Percentiles rank a stretch among this genome's conserved stretches.
These are phyloP conservation scores for Trifolium pratense DNA, from an alignment of 306 rosid species.

Conservation along the genomic window DNA sequence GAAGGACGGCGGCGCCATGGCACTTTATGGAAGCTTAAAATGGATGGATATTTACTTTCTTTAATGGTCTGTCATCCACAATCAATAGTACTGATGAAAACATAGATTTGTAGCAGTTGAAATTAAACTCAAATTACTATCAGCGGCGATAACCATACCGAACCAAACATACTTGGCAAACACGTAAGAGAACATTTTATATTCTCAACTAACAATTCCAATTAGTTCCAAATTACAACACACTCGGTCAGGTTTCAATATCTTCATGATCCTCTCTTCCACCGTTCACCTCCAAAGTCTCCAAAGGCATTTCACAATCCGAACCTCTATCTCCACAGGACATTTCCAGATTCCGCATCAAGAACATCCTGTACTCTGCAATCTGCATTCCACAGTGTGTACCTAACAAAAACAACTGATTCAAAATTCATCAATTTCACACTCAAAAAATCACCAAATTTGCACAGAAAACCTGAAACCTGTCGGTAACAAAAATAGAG, in stretches of 20 bases:
- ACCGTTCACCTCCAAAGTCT: slow-evolving; percentile 45
- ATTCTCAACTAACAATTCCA: no score
- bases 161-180: not conserved
- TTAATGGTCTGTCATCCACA: not conserved
- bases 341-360: slow-evolving; percentile 80
- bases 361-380: slow-evolving; percentile 80
- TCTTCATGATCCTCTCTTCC: slow-evolving; percentile 36
- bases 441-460: not conserved
- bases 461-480: slow-evolving; percentile 13
- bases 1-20: not conserved
- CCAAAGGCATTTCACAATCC: slow-evolving; percentile 31
- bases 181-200: no score
- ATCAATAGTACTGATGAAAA: not conserved
- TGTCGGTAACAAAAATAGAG: not conserved
- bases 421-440: not conserved
- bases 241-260: no score
- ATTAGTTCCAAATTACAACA: no score
- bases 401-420: slow-evolving; percentile 56
- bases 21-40: not conserved
- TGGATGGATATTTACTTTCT: no score
- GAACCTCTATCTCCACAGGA: slow-evolving; percentile 33
- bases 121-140: not conserved
- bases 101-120: no score
- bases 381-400: slow-evolving; percentile 96
- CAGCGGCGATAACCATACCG: not conserved